A percentile compares a stretch with the other conserved stretches of the same genome.
Conservation (phyloP, 495 filamentous ascomycete genomes). For the Jackrogersella multiformis region DNA sequence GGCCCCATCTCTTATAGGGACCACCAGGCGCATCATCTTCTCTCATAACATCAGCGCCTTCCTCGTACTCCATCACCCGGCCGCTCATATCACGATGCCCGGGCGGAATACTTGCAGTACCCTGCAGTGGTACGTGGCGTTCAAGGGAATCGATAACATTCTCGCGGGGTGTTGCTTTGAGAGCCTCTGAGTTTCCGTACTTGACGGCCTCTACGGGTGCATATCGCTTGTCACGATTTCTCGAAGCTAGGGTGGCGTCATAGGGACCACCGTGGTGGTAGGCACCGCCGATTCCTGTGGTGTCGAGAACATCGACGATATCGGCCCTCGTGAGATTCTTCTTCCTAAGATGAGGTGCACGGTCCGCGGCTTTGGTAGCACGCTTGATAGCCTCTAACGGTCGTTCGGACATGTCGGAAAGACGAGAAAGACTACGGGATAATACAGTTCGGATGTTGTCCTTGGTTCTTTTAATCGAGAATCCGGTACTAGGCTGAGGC, state of each 20-base stretch:
- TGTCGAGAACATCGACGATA: constrained; percentile 81
- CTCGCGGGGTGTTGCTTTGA: constrained; percentile 84
- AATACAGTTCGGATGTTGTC: neutral
- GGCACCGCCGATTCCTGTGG: constrained; percentile 58
- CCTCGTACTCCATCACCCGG: constrained; percentile 78
- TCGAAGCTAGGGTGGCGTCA: constrained; percentile 78
- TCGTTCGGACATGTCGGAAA: constrained; percentile 67
- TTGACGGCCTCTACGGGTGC: constrained; percentile 82
- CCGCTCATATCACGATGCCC: constrained; percentile 73
- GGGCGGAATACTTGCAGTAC: constrained; percentile 78
- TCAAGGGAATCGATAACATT: constrained; percentile 78
- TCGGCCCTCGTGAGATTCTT: constrained; percentile 76
- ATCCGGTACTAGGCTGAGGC: too few relatives aligned
- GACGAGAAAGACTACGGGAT: constrained; percentile 10
- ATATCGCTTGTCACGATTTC: constrained; percentile 69
- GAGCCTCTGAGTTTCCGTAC: constrained; percentile 76
- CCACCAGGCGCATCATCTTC: constrained; percentile 68
- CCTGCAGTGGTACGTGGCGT: constrained; percentile 84
- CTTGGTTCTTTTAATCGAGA: neutral
- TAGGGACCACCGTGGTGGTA: constrained; percentile 96
- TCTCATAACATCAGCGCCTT: constrained; percentile 84
- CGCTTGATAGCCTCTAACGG: constrained; percentile 69
- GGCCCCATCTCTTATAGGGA: constrained; percentile 72
- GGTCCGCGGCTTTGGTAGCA: constrained; percentile 68
- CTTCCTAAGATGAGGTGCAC: constrained; percentile 67